Evolutionary conservation across 352 stramenopile species (phyloP), one percentile per base, ranked within the genome.

Genomic region (Globisporangium irregulare): DNA sequence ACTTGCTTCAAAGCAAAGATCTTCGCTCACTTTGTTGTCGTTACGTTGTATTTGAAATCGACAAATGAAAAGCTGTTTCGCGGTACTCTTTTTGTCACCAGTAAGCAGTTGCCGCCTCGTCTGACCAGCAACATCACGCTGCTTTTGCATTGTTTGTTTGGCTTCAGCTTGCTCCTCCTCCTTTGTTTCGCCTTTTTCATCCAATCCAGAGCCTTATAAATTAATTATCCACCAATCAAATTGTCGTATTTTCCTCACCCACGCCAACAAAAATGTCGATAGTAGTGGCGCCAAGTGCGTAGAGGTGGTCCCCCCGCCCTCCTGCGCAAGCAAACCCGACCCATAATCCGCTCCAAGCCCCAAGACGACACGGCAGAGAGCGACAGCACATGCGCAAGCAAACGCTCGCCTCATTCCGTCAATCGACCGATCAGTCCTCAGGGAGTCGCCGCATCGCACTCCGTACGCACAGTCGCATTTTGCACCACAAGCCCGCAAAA

Each of bases 361-460:
- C 6, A 43, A n/a, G 8, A 34, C 54, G 24, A 22, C 54, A 59
- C 27, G 55, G 55, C 55, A 61, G 55, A 61, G 55, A 29, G 55
- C 29, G 18, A 24, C 46, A 5, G 20, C 27, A n/a, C 25, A 59
- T 24, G 25, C 53, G 5, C 25, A 59, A 36, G 53, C n/a, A 7
- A 9, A 8, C 48, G 1, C 53, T 22, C 53, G 27, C 5, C 38
- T 24, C 20, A 18, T 6, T 43, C 55, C 55, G 20, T 20, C 55
- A 59, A 29, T 43, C 15, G 27, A 29, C 36, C 36, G 18, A 18
- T 59, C 46, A 22, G 46, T 41, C 24, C 12, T 58, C 53, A 1
- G 15, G 9, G 15, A 41, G 55, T 61, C 55, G 29, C 55, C 24
- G 55, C 29, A 59, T 59, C 54, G 27, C 54, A 48, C 38, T 10